Evolutionary conservation across 1,284 basidiomycete genomes (phyloP), one percentile per base, ranked within the genome.

Genomic region (Rhizoctonia solani): DNA sequence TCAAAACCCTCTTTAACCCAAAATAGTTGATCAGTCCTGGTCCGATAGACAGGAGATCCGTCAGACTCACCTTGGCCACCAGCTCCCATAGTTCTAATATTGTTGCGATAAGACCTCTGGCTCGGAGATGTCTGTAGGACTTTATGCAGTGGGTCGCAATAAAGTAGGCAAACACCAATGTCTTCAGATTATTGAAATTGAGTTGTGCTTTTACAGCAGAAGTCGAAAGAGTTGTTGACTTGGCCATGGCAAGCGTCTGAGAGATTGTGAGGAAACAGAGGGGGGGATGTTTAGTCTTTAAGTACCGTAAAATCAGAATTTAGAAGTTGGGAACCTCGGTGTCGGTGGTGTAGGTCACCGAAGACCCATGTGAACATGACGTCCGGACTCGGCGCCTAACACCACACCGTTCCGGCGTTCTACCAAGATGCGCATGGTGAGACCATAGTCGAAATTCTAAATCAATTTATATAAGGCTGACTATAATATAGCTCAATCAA

Each of bases 101-200:
- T 14, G 83, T 83, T 8, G 79, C 75, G 0, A 77, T 58, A 58
- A 90, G 66, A 0, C 92, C 92, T 63, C 89, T 81, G 0, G 91
- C 93, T 21, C 85, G 81, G n/a, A 94, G 72, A 76, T 95, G 91
- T 30, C 91, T 81, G 49, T 84, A 81, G 1, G 79, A 75, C 71
- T 84, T 87, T 39, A 74, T 65, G 46, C 42, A 39, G 21, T 70
- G 69, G 2, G 78, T 81, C 16, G 82, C 72, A 25, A 89, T 39
- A 65, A 91, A 76, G 75, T 90, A 92, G 49, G 85, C 74, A 69
- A 90, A 85, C 1, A 92, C 72, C 5, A 79, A 66, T 2, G 85
- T 85, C 75, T 90, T 90, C 68, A 82, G 76, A 27, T 80, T 78
- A 49, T 89, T 84, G 68, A 77, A 74, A 16, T 76, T 76, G 14